Conservation (phyloP, 192 early-diverging fungal species). For the Coemansia sp. region DNA sequence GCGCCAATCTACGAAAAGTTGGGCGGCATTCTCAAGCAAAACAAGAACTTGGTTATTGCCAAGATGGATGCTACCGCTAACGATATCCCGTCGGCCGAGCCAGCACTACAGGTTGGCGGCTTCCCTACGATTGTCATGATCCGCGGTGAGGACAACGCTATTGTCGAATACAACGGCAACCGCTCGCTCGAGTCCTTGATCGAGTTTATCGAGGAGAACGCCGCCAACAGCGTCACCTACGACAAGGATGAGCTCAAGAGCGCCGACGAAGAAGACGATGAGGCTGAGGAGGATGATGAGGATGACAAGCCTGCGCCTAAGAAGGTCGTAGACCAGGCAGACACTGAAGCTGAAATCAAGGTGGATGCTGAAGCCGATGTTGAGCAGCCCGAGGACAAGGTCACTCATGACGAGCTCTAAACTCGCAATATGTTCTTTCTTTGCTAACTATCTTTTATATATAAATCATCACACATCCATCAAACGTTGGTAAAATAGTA, state of each 20-base stretch:
- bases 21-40: slow-evolving; percentile 60
- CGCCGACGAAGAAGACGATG: slow-evolving; percentile 35
- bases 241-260: slow-evolving; percentile 36
- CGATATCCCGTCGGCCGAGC: slow-evolving; percentile 74
- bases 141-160: slow-evolving; percentile 79
- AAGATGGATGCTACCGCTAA: slow-evolving; percentile 97
- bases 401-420: slow-evolving; percentile 28
- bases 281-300: slow-evolving; percentile 27
- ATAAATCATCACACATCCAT: background rate
- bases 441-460: background rate
- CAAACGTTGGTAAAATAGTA: background rate
- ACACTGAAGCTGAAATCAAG: slow-evolving; percentile 12
- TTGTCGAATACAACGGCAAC: slow-evolving; percentile 83
- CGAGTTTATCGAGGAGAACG: slow-evolving; percentile 79
- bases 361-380: slow-evolving; percentile 14
- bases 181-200: slow-evolving; percentile 76
- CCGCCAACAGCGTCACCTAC: slow-evolving; percentile 57
- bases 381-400: slow-evolving; percentile 14
- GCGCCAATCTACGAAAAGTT: slow-evolving; percentile 80
- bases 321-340: slow-evolving; percentile 31
- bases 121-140: slow-evolving; percentile 96
- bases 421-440: slow-evolving; percentile 3
- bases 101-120: slow-evolving; percentile 75
- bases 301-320: slow-evolving; percentile 29
- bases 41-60: slow-evolving; percentile 73